Base-by-base conservation (phyloP, 306 rosid genomes). In the Boehmeria nivea region DNA sequence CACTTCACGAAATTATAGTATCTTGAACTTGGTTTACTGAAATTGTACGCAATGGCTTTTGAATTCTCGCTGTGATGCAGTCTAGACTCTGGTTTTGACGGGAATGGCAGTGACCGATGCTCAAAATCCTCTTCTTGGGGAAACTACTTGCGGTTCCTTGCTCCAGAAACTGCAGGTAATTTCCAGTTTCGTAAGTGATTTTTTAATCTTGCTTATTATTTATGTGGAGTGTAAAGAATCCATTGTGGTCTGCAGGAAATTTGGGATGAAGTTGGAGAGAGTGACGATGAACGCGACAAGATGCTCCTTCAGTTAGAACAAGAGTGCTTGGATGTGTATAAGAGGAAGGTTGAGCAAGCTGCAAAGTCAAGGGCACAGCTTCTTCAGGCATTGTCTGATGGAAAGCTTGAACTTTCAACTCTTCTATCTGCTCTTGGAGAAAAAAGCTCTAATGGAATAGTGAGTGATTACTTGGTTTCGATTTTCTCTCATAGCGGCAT, bases 221-320 rank as follows among this genome's bases (percentile, higher is more conserved):
- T 57, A n/a, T 23, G 9, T 37, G 21, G 27, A 0, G 19, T 7
- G 8, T 45, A 45, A 49, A 25, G 60, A 49, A 27, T 59, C 17
- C 20, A 37, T 42, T 19, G 38, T 65, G 60, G 9, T 2, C 38
- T 69, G 51, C 68, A 91, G 99, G 84, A 91, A 82, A 93, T 93
- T 69, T 93, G 99, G 99, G 87, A 93, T 40, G 99, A 93, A 73
- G 99, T 93, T 44, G 99, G 99, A 31, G 99, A 88, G 79, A 88
- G 77, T 38, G 96, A 93, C 13, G 95, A 88, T 64, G 78, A 87
- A 53, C 84, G 99, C 45, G 99, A 93, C 67, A 83, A 78, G 74
- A 85, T 93, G 99, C 94, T 93, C 57, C 99, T 87, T 79, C 99
- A 93, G 78, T 67, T 93, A 70, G 96, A 93, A 72, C 99, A 85